phyloP scores from a whole-genome alignment of 345 rosid species.

The Eucalyptus urophylla region DNA sequence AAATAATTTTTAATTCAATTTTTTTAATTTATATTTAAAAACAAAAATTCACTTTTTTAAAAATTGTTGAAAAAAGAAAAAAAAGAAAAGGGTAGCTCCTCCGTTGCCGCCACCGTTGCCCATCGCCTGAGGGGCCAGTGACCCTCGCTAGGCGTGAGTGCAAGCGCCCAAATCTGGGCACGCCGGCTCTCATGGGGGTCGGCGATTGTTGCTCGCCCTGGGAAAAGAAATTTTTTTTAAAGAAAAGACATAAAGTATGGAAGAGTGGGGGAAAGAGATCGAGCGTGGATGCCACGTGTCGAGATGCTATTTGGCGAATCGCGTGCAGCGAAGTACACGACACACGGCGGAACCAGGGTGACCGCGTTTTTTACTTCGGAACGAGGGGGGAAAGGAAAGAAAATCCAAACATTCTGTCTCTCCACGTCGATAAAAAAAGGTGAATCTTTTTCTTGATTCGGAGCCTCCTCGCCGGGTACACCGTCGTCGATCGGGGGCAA shows the following conservation, averaged over 20 bases:
- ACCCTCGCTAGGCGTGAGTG: rapidly evolving
- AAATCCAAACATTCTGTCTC: neutral
- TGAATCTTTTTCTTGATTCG: neutral
- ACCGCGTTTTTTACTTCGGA: neutral
- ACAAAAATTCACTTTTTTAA: no score
- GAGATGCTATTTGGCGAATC: neutral
- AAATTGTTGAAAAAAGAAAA: no score
- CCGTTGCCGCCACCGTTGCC: rapidly evolving
- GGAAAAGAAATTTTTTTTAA: no score
- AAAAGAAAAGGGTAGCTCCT: no score
- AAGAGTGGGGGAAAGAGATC: no score
- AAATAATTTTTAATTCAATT: no score
- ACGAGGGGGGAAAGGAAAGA: neutral
- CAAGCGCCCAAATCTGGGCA: rapidly evolving
- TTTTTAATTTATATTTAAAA: no score
- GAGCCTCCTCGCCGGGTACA: neutral
- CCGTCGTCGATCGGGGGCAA: neutral
- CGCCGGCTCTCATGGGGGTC: rapidly evolving
- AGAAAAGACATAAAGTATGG: no score
- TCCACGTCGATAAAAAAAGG: neutral
- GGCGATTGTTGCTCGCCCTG: rapidly evolving
- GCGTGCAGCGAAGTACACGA: neutral
- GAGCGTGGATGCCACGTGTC: neutral
- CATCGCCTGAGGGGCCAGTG: rapidly evolving
- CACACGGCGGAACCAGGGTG: no score